phyloP scores from a whole-genome alignment of 169 alveolate species.

The Blepharisma undulans region DNA sequence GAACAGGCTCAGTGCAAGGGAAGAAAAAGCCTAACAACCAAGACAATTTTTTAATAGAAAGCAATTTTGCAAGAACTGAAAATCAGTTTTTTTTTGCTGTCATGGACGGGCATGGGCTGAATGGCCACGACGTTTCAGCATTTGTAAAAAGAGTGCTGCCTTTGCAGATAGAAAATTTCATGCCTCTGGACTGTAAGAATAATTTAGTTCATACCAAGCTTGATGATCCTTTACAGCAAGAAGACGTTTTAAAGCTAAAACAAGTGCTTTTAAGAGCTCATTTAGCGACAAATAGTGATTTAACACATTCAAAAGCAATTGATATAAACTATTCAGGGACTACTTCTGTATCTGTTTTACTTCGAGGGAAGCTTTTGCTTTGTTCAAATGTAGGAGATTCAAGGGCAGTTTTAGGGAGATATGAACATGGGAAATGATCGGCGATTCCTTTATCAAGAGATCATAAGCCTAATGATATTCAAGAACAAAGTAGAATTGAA shows the following conservation, averaged over 20 bases:
- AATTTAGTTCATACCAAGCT: not conserved
- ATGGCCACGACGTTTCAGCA: conserved; percentile 86
- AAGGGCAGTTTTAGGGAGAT: conserved; percentile 57
- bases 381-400: conserved; percentile 69
- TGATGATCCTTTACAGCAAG: not conserved
- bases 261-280: not conserved
- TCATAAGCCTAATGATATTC: conserved; percentile 82
- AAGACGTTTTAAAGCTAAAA: not conserved
- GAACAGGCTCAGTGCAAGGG: not conserved
- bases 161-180: not conserved
- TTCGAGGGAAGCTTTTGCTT: conserved; percentile 31
- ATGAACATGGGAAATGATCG: not conserved
- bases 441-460: conserved; percentile 66
- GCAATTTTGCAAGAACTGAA: conserved; percentile 43
- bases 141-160: conserved; percentile 34
- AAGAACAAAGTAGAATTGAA: conserved; percentile 81
- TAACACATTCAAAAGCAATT: not conserved
- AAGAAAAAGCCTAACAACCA: conserved; percentile 52
- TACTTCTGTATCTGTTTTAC: conserved; percentile 42
- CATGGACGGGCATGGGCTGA: conserved; percentile 91
- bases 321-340: conserved; percentile 44
- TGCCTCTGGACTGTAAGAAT: not conserved
- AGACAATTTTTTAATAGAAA: conserved; percentile 35
- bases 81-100: conserved; percentile 78
- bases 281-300: not conserved